These are phyloP conservation scores for Aspergillus heteromorphus DNA, from an alignment of 495 filamentous ascomycete genomes.

Conservation along the genomic window DNA sequence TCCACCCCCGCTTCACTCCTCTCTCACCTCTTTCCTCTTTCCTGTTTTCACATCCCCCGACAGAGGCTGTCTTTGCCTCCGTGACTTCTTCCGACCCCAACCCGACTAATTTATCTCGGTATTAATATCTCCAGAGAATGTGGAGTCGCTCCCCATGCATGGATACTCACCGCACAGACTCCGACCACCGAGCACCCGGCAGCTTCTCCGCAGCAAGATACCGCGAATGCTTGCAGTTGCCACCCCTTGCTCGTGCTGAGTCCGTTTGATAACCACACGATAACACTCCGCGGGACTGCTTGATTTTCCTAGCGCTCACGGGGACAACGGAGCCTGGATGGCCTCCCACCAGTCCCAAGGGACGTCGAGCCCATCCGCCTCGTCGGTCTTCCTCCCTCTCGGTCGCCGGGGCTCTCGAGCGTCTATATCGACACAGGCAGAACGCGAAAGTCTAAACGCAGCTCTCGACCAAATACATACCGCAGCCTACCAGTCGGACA, in stretches of 20 bases:
- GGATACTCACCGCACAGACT: conserved; percentile 12
- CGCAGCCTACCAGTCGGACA: conserved; percentile 70
- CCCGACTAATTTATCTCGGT: neutral
- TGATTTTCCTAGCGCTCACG: neutral
- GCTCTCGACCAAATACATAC: conserved; percentile 81
- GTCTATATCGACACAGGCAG: conserved; percentile 58
- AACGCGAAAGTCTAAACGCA: conserved; percentile 65
- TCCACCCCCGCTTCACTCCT: neutral
- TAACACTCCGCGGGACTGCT: neutral
- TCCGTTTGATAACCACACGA: conserved; percentile 16
- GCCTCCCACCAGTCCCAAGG: conserved; percentile 33
- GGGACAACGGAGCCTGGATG: conserved; percentile 24
- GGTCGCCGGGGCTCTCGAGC: conserved; percentile 54
- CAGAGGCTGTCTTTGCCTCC: neutral
- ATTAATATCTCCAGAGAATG: conserved; percentile 8
- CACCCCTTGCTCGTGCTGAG: conserved; percentile 7
- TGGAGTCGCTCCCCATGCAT: conserved; percentile 13
- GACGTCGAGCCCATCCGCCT: conserved; percentile 38
- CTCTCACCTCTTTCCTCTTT: no score
- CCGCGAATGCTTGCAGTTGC: conserved; percentile 15
- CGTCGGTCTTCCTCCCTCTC: conserved; percentile 39
- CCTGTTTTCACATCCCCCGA: neutral
- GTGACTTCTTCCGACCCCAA: neutral
- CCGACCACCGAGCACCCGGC: conserved; percentile 8
- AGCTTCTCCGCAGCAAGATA: conserved; percentile 13